Percentiles rank a stretch among this genome's conserved stretches.
These are phyloP conservation scores for Linnemannia schmuckeri DNA, from an alignment of 192 early-diverging fungal species.

Conservation along the genomic window DNA sequence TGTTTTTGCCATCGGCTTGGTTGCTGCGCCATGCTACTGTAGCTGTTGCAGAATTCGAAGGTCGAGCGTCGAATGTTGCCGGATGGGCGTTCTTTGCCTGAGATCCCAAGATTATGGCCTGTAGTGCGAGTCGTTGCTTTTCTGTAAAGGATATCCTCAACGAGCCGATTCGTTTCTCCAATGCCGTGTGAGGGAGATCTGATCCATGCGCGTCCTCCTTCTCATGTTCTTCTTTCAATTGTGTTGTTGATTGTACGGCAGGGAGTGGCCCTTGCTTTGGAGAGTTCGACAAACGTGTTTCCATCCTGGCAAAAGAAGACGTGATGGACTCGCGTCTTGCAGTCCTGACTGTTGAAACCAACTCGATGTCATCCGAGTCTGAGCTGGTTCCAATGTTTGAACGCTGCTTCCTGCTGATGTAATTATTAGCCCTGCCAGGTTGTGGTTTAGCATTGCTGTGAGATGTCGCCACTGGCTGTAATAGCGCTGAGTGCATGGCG, in stretches of 20 bases:
- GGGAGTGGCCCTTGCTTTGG: background rate
- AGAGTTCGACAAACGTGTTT: no score
- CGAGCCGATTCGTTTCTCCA: background rate
- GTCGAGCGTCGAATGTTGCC: background rate
- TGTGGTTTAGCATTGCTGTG: background rate
- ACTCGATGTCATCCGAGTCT: background rate
- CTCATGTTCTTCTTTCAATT: background rate
- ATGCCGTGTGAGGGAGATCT: background rate
- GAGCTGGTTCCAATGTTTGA: background rate
- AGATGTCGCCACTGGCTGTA: background rate
- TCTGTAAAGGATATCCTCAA: background rate
- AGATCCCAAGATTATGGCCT: background rate
- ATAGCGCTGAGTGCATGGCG: background rate
- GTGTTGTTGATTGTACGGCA: background rate
- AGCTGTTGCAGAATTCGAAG: background rate
- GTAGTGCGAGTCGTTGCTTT: background rate
- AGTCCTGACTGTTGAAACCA: background rate
- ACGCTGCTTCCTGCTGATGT: background rate
- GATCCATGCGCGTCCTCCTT: background rate
- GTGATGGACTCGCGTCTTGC: background rate
- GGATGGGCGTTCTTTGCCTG: background rate
- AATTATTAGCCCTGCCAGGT: background rate
- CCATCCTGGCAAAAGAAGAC: background rate
- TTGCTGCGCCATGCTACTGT: background rate
- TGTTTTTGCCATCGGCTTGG: background rate